Percentiles rank a stretch among this genome's conserved stretches.
phyloP scores from a whole-genome alignment of 2,329 filamentous ascomycete genomes.

The Epichloe hybrida region DNA sequence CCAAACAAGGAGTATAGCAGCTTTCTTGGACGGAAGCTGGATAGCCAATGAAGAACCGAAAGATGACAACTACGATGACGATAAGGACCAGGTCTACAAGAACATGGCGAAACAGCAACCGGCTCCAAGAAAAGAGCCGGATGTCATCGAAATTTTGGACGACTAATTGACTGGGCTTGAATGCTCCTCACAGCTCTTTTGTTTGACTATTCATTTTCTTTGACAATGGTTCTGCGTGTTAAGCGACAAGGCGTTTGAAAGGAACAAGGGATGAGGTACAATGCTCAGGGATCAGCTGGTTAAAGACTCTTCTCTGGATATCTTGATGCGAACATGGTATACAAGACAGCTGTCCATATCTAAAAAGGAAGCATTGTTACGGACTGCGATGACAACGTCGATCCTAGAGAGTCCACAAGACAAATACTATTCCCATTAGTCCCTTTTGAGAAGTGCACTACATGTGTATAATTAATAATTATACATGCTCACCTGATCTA shows the following conservation, averaged over 20 bases:
- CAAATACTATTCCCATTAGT: too few relatives aligned
- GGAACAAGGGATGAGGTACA: too few relatives aligned
- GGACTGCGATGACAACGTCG: not conserved
- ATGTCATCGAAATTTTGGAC: conserved; percentile 17
- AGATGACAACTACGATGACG: conserved; percentile 12
- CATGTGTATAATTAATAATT: too few relatives aligned
- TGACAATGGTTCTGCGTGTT: not conserved
- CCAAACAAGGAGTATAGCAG: conserved; percentile 17
- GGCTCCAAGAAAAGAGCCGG: not conserved
- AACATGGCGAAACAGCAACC: not conserved
- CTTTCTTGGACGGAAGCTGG: conserved; percentile 21
- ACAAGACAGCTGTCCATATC: not conserved
- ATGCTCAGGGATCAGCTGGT: too few relatives aligned
- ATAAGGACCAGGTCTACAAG: not conserved
- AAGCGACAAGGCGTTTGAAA: not conserved
- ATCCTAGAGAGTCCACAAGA: too few relatives aligned
- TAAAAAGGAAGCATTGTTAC: not conserved
- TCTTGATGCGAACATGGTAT: not conserved
- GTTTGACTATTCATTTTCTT: not conserved
- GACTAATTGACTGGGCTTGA: conserved; percentile 5
- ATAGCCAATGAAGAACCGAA: conserved; percentile 16
- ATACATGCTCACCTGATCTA: too few relatives aligned
- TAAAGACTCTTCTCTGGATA: not conserved
- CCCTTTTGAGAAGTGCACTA: too few relatives aligned
- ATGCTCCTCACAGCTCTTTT: too few relatives aligned